Evolutionary conservation across 768 basidiomycete species (phyloP), one percentile per base, ranked within the genome.

Genomic region (Auriscalpium vulgare): DNA sequence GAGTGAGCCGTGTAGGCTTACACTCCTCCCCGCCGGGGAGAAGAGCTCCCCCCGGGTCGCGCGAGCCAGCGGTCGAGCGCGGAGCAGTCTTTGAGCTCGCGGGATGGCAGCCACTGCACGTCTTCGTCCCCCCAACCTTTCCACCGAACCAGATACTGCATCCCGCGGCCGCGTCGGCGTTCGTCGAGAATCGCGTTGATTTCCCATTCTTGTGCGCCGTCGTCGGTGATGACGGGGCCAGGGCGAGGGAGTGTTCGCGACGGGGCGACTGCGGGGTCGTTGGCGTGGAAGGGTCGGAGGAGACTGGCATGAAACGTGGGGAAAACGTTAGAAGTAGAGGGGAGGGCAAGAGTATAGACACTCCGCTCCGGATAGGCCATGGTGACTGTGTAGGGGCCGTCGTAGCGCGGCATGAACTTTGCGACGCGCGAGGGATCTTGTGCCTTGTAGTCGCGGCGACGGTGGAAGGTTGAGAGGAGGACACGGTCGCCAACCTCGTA

Each of bases 311-410:
- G 21, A 3, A 21, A 21, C 2, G 21, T 21, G 3, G 21, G 21
- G 3, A 21, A 21, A 3, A 21, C 3, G 21, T 21, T 21, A 50
- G 49, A 8, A 34, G 35, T 29, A 5, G 10, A 10, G 2, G 49
- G 49, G 6, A 50, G 49, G 8, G 4, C 23, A 7, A 50, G 49
- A 2, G 57, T 60, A 56, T 68, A 69, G 5, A 56, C 43, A 2
- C 63, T 61, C 4, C 50, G 47, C 10, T 58, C 58, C 0, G 63
- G 57, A 43, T 45, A 48, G 3, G 61, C 34, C 59, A 67, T 9
- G 56, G 36, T 8, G 56, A 66, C 56, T 0, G n/a, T 53, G 54
- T 62, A 68, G 4, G 61, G 65, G 6, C 68, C 63, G 51, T 77
- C 71, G n/a, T 49, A 72, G 0, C 63, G 54, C 73, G 0, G 21